These are phyloP conservation scores for Colletotrichum truncatum DNA, from an alignment of 2,329 filamentous ascomycete species.

Conservation along the genomic window DNA sequence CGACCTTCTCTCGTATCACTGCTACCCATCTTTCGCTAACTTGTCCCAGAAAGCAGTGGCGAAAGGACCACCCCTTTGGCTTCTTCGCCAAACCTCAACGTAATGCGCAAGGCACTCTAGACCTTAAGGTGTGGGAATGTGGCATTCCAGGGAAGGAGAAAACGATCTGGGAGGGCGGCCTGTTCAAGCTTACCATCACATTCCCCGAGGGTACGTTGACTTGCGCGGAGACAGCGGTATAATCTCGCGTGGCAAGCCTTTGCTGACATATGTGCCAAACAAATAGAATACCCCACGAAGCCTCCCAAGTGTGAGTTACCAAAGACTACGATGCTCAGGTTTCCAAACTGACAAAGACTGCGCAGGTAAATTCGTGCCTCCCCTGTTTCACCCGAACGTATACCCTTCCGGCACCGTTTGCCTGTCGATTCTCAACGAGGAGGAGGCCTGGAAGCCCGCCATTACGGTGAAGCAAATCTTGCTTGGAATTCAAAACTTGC, in stretches of 20 bases:
- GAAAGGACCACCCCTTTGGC: slow-evolving; percentile 95
- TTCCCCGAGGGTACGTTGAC: slow-evolving; percentile 86
- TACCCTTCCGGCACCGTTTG: slow-evolving; percentile 98
- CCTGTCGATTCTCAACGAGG: slow-evolving; percentile 96
- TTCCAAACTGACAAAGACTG: not conserved
- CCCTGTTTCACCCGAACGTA: slow-evolving; percentile 97
- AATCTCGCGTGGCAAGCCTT: not conserved
- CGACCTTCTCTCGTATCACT: slow-evolving; percentile 38
- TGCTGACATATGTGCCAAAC: slow-evolving; percentile 34
- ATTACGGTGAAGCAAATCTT: slow-evolving; percentile 99
- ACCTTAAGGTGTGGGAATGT: slow-evolving; percentile 96
- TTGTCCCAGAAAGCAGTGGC: slow-evolving; percentile 86
- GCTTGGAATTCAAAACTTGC: slow-evolving; percentile 92
- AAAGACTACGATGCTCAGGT: not conserved
- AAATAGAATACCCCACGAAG: slow-evolving; percentile 94
- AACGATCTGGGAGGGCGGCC: slow-evolving; percentile 96
- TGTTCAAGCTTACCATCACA: slow-evolving; percentile 92
- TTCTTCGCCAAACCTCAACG: slow-evolving; percentile 93
- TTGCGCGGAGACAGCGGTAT: not conserved
- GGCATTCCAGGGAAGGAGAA: slow-evolving; percentile 96
- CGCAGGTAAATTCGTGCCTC: slow-evolving; percentile 92
- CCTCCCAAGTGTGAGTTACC: slow-evolving; percentile 90
- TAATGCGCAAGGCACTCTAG: slow-evolving; percentile 78
- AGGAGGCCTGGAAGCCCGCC: slow-evolving; percentile 97
- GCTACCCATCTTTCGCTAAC: slow-evolving; percentile 31